Evolutionary conservation across 805 yeast genomes (phyloP).

Genomic region (Myxozyma neotropica): DNA sequence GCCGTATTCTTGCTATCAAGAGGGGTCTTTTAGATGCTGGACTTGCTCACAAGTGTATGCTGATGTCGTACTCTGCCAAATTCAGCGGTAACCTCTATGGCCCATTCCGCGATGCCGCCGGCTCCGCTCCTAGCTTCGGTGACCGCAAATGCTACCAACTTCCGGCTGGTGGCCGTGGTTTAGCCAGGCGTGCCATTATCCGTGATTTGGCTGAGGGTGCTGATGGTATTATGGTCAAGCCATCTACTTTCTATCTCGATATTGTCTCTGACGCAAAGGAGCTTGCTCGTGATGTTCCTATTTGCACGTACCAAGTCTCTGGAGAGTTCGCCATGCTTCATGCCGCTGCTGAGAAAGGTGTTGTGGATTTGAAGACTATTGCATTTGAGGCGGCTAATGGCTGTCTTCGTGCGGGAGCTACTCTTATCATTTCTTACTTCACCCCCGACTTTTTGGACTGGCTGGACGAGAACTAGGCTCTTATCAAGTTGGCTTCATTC

Average conservation of each 20-base stretch:
- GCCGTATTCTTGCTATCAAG: conserved; percentile 87
- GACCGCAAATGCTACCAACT: conserved; percentile 92
- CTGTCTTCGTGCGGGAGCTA: conserved; percentile 92
- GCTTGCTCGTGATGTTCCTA: conserved; percentile 79
- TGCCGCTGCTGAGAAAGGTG: conserved; percentile 96
- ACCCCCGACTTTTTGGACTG: conserved; percentile 96
- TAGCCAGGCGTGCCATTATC: conserved; percentile 85
- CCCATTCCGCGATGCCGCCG: conserved; percentile 97
- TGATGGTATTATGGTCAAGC: conserved; percentile 93
- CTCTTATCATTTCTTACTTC: conserved; percentile 85
- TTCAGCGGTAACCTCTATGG: conserved; percentile 91
- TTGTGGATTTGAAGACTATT: conserved; percentile 77
- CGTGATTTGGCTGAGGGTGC: conserved; percentile 93
- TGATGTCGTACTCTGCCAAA: conserved; percentile 93
- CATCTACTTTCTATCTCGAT: conserved; percentile 93
- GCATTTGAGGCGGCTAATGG: conserved; percentile 88
- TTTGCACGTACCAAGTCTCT: conserved; percentile 93
- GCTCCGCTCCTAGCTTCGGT: conserved; percentile 84
- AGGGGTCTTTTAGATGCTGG: conserved; percentile 76
- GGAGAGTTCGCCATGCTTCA: conserved; percentile 98
- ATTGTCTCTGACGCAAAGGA: conserved; percentile 84
- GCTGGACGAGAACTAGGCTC: conserved; percentile 53
- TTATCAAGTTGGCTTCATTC: too few relatives aligned
- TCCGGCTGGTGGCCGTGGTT: conserved; percentile 89
- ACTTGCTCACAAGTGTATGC: conserved; percentile 82